Evolutionary conservation across 2,329 filamentous ascomycete genomes (phyloP).

Genomic region (Fonsecaea multimorphosa): DNA sequence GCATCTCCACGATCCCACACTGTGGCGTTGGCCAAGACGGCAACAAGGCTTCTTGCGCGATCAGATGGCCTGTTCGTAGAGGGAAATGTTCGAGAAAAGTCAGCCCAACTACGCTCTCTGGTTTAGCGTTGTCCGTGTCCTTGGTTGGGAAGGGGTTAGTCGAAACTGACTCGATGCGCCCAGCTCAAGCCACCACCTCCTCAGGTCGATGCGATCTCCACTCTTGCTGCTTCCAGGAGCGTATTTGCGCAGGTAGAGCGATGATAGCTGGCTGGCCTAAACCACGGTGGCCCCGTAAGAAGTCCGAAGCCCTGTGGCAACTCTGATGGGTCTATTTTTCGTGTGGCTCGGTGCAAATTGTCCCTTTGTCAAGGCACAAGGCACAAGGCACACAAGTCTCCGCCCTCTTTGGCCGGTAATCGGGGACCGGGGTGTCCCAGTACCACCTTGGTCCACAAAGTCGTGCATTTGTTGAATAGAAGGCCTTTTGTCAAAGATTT

Average conservation of each 20-base stretch:
- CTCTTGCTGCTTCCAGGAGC: neutral
- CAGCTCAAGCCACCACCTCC: neutral
- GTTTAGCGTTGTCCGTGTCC: neutral
- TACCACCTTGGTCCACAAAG: constrained; percentile 17
- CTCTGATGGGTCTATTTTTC: constrained; percentile 9
- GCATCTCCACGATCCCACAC: constrained; percentile 25
- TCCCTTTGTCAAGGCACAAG: constrained; percentile 9
- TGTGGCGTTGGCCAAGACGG: constrained; percentile 21
- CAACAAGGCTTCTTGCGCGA: constrained; percentile 3
- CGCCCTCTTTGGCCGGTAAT: constrained; percentile 1
- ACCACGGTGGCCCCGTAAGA: neutral
- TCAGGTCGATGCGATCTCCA: neutral
- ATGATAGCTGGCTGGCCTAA: neutral
- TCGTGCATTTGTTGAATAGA: neutral
- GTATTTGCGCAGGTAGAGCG: neutral
- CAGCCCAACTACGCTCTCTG: constrained; percentile 13
- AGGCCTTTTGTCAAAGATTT: neutral
- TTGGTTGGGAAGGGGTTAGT: neutral
- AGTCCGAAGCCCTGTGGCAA: constrained; percentile 14
- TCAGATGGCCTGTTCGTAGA: constrained; percentile 11
- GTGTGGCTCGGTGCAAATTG: constrained; percentile 3
- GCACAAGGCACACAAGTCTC: neutral
- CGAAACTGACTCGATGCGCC: too few species aligned
- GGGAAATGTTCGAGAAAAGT: constrained; percentile 19
- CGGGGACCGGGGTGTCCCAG: neutral